Conservation (phyloP, 192 early-diverging fungal species). For the Coemansia umbellata region DNA sequence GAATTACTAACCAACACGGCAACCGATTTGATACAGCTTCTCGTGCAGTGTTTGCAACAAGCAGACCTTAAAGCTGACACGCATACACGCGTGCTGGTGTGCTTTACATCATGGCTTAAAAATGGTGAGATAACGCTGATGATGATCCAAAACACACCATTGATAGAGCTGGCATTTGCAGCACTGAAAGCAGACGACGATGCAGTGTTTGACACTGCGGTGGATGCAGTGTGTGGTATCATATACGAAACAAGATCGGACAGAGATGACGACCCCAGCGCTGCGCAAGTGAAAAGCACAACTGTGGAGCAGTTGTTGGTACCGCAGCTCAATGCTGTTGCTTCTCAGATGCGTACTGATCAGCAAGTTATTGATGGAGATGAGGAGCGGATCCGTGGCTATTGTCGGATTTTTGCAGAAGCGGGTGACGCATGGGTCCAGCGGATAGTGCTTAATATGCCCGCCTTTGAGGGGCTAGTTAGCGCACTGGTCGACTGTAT, state of each 20-base stretch:
- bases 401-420: conserved; percentile 83
- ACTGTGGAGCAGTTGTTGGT: conserved; percentile 58
- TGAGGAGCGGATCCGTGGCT: conserved; percentile 72
- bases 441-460: conserved; percentile 65
- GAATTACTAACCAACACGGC: conserved; percentile 64
- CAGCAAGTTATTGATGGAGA: conserved; percentile 64
- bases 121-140: conserved; percentile 71
- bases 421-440: conserved; percentile 84
- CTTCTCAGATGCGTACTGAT: conserved; percentile 32
- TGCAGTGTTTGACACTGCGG: conserved; percentile 73
- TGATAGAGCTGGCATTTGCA: conserved; percentile 70
- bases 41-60: conserved; percentile 67
- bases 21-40: conserved; percentile 63
- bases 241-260: conserved; percentile 62
- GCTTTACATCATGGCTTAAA: conserved; percentile 81
- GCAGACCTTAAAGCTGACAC: conserved; percentile 54
- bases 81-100: conserved; percentile 63
- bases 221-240: conserved; percentile 80
- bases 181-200: conserved; percentile 59
- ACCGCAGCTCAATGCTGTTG: conserved; percentile 46
- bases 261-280: conserved; percentile 46
- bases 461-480: conserved; percentile 69
- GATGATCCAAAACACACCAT: conserved; percentile 59
- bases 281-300: conserved; percentile 56
- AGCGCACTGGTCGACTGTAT: conserved; percentile 81